Evolutionary conservation across 805 yeast species (phyloP).

Genomic region (Candida alai): DNA sequence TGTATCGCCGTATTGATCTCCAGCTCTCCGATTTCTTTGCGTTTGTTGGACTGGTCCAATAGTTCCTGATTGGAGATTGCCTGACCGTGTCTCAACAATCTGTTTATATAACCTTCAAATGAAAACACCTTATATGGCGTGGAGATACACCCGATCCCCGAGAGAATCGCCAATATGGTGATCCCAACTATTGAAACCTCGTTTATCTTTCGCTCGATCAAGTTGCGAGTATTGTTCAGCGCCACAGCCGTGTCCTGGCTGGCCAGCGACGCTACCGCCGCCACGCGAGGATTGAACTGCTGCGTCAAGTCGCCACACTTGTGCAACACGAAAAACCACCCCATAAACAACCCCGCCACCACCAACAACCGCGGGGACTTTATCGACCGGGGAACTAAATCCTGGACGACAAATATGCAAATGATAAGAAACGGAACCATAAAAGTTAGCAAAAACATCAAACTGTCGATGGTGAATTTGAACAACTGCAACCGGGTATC

Average conservation of each 20-base stretch:
- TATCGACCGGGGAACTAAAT: slow-evolving; percentile 16
- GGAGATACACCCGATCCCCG: slow-evolving; percentile 51
- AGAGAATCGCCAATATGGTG: slow-evolving; percentile 45
- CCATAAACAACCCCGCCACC: slow-evolving; percentile 13
- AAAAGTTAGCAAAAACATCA: slow-evolving; percentile 37
- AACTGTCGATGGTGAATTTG: slow-evolving; percentile 33
- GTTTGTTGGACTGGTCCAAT: slow-evolving; percentile 1
- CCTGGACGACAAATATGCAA: slow-evolving; percentile 26
- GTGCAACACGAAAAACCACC: slow-evolving; percentile 34
- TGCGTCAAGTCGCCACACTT: slow-evolving; percentile 31
- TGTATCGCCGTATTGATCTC: slow-evolving; percentile 33
- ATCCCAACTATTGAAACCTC: slow-evolving; percentile 48
- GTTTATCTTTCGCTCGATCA: slow-evolving; percentile 39
- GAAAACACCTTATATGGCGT: slow-evolving; percentile 34
- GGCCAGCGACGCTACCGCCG: too few species aligned
- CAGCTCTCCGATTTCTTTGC: slow-evolving; percentile 18
- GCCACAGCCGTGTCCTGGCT: background rate
- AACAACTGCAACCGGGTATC: slow-evolving; percentile 31
- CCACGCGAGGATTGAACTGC: slow-evolving; percentile 18
- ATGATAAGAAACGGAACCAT: slow-evolving; percentile 42
- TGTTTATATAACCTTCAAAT: slow-evolving; percentile 7
- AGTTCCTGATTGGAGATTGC: background rate
- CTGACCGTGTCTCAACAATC: background rate
- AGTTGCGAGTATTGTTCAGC: slow-evolving; percentile 3
- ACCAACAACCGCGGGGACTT: slow-evolving; percentile 10